Base-by-base conservation (phyloP, 108 stramenopile species). In the Cyclotella choctawhatcheeana region DNA sequence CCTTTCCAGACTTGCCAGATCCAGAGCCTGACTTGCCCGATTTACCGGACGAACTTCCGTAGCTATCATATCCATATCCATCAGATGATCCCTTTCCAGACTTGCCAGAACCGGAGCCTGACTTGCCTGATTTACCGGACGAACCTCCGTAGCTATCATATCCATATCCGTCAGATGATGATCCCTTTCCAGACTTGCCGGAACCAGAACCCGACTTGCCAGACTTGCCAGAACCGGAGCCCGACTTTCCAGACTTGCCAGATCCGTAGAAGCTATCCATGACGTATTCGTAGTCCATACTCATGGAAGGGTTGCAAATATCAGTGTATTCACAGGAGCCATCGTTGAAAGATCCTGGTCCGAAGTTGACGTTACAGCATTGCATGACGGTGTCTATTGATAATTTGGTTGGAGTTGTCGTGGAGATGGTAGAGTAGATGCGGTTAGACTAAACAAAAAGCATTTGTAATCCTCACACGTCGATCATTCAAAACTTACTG, bases 301-400 rank as follows among this genome's bases (percentile, higher is more conserved):
- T 56, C 55, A 56, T 56, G 27, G 2, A 10, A 10, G 55, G 55
- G 3, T 56, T 13, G 29, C 55, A 56, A 17, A 56, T 30, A 56
- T 56, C 29, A 14, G 29, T 30, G 10, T 56, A 56, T 4, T 56
- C 55, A 12, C 55, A 56, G 29, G 55, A 31, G 1, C 29, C 55
- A n/a, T 56, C 55, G 14, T 31, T 30, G 29, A 31, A 30, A 2
- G 55, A 56, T 56, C 55, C 55, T 12, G 55, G 29, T 0, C 55
- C 29, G 10, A 56, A 56, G 55, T 56, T 56, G 2, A 12, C 29
- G 14, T 56, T 56, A 30, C 55, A 56, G 10, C 55, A 56, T 56
- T 56, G 29, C 55, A 31, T 27, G 20, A 56, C 29, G 29, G 55
- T 30, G 27, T 1, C 55, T 56, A 2, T 1, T 10, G 20, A 10